Conservation (phyloP, 305 asterid genomes). For the Salvia sclarea region DNA sequence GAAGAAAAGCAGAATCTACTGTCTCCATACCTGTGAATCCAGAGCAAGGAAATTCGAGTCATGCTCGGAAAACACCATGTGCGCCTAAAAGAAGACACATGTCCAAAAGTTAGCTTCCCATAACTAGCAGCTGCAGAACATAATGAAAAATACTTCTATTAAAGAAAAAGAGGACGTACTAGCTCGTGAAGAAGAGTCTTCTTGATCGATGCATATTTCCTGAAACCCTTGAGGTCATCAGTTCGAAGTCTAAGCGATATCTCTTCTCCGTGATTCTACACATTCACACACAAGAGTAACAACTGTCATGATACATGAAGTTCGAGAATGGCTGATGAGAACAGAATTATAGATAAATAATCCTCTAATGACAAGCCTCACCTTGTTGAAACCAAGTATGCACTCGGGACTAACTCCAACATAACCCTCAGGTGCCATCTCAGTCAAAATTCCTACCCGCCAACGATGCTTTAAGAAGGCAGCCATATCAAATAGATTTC, state of each 20-base stretch:
- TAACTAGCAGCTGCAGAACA: background rate
- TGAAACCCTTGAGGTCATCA: constrained; percentile 93
- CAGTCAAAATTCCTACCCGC: constrained; percentile 90
- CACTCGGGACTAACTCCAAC: constrained; percentile 90
- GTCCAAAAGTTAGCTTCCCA: constrained; percentile 6
- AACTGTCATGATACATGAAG: background rate
- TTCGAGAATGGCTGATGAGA: background rate
- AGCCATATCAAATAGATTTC: constrained; percentile 36
- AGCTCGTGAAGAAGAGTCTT: constrained; percentile 92
- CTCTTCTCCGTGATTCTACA: constrained; percentile 92
- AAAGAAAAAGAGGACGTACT: constrained; percentile 43
- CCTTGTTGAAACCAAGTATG: constrained; percentile 93
- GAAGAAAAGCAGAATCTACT: background rate
- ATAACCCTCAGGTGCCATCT: constrained; percentile 95
- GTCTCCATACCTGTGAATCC: constrained; percentile 68
- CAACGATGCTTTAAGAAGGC: constrained; percentile 74
- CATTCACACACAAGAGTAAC: constrained; percentile 32
- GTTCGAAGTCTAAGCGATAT: constrained; percentile 93
- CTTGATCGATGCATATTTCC: constrained; percentile 84
- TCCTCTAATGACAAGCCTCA: constrained; percentile 33
- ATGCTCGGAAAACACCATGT: constrained; percentile 89
- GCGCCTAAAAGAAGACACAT: constrained; percentile 63
- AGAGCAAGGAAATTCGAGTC: constrained; percentile 76
- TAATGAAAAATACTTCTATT: constrained; percentile 2
- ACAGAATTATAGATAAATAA: background rate